phyloP scores from a whole-genome alignment of 768 basidiomycete genomes.

The Russula brevipes region DNA sequence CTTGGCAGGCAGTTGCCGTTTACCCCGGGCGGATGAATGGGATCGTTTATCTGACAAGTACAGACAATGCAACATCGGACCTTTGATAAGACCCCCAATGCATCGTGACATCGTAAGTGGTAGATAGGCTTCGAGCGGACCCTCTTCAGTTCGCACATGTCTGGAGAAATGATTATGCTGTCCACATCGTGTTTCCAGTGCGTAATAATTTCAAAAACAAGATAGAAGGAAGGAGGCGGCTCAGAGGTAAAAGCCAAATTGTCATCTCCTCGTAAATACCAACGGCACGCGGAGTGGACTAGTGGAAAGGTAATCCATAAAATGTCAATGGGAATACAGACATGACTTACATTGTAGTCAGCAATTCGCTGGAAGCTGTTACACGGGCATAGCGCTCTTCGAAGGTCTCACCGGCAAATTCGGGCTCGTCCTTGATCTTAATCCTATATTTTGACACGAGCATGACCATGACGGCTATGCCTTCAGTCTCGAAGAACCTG shows the following conservation, averaged over 20 bases:
- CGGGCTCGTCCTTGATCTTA: conserved; percentile 44
- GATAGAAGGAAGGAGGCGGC: not conserved
- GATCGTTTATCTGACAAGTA: too few relatives aligned
- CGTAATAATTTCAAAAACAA: too few relatives aligned
- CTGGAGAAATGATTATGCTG: too few relatives aligned
- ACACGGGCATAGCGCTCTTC: conserved; percentile 36
- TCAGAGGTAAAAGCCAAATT: not conserved
- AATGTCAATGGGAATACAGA: too few relatives aligned
- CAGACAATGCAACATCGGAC: too few relatives aligned
- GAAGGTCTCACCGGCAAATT: conserved; percentile 42
- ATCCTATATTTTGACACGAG: conserved; percentile 43
- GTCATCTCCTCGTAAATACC: conserved; percentile 5
- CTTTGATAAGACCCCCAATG: too few relatives aligned
- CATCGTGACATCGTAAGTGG: too few relatives aligned
- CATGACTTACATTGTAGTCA: conserved; percentile 16
- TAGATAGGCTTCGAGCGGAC: too few relatives aligned
- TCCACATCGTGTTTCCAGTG: too few relatives aligned
- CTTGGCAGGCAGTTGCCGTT: too few relatives aligned
- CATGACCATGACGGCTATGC: conserved; percentile 42
- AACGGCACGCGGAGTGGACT: conserved; percentile 2
- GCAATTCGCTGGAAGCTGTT: not conserved
- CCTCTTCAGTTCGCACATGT: too few relatives aligned
- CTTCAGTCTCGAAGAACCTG: conserved; percentile 49
- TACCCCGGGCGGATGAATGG: too few relatives aligned
- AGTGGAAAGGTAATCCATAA: not conserved